A percentile compares a stretch with the other conserved stretches of the same genome.
phyloP scores from a whole-genome alignment of 352 stramenopile species.

The Albugo laibachii region DNA sequence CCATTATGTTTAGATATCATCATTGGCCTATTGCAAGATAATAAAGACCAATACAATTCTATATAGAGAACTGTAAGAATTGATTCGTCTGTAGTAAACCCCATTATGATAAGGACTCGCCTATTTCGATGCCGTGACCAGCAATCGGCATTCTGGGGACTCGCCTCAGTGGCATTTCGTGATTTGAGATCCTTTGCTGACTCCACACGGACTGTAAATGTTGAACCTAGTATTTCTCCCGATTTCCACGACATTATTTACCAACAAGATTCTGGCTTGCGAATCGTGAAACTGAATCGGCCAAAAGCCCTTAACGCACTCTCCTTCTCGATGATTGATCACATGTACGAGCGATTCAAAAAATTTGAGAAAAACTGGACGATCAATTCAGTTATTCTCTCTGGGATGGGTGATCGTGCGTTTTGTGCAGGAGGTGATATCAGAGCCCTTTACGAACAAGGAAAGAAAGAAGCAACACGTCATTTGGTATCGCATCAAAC shows the following conservation, averaged over 20 bases:
- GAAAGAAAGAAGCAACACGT: constrained; percentile 40
- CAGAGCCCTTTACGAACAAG: constrained; percentile 72
- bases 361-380: constrained; percentile 61
- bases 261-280: constrained; percentile 52
- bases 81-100: too few relatives aligned
- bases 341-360: constrained; percentile 72
- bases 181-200: neutral
- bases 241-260: constrained; percentile 49
- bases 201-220: neutral
- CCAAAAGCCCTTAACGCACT: constrained; percentile 84
- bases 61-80: too few relatives aligned
- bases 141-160: too few relatives aligned
- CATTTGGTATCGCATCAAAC: constrained; percentile 15
- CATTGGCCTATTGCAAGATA: too few relatives aligned
- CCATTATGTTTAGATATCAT: too few relatives aligned
- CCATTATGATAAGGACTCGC: too few relatives aligned
- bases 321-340: constrained; percentile 80
- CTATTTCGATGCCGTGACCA: too few relatives aligned
- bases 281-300: constrained; percentile 81
- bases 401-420: constrained; percentile 50
- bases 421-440: constrained; percentile 95
- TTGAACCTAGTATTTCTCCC: neutral
- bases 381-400: constrained; percentile 70
- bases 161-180: too few relatives aligned
- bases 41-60: too few relatives aligned